phyloP scores from a whole-genome alignment of 2,329 filamentous ascomycete species.

The Ceratocystis ficicola region DNA sequence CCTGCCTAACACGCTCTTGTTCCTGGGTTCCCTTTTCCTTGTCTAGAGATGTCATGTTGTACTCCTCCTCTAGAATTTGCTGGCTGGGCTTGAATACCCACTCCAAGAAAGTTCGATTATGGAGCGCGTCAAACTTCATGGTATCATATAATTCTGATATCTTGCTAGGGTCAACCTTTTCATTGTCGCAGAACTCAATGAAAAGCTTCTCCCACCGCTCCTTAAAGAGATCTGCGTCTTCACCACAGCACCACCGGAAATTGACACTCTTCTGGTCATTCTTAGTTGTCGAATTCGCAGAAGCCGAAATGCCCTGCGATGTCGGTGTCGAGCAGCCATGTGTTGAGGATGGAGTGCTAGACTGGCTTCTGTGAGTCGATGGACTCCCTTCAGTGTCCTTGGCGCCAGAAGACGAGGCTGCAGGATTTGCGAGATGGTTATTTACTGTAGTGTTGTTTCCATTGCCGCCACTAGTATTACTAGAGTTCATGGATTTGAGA shows the following conservation, averaged over 20 bases:
- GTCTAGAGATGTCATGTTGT: conserved; percentile 30
- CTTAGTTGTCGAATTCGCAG: conserved; percentile 10
- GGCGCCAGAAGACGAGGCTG: background rate
- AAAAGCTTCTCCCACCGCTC: conserved; percentile 99
- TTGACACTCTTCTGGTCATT: conserved; percentile 18
- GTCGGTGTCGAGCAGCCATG: conserved; percentile 7
- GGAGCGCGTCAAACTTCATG: conserved; percentile 97
- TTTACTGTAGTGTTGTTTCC: background rate
- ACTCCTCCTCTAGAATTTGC: conserved; percentile 62
- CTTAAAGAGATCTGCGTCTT: conserved; percentile 86
- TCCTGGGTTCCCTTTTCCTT: conserved; percentile 29
- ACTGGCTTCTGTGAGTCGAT: conserved; percentile 39
- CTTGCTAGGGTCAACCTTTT: conserved; percentile 98
- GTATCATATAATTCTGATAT: conserved; percentile 97
- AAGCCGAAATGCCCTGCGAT: conserved; percentile 2
- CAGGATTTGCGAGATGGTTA: background rate
- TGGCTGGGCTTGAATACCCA: conserved; percentile 90
- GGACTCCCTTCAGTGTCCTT: conserved; percentile 23
- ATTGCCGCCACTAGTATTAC: background rate
- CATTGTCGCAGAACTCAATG: conserved; percentile 86
- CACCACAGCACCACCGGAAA: conserved; percentile 80
- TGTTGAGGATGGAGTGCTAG: conserved; percentile 17
- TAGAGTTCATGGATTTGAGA: conserved; percentile 42
- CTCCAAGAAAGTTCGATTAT: conserved; percentile 91
- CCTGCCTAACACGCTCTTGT: conserved; percentile 11